Percentiles rank a stretch among this genome's conserved stretches.
Evolutionary conservation across 2,329 filamentous ascomycete species (phyloP).

Genomic region (Rhinocladiella mackenziei): DNA sequence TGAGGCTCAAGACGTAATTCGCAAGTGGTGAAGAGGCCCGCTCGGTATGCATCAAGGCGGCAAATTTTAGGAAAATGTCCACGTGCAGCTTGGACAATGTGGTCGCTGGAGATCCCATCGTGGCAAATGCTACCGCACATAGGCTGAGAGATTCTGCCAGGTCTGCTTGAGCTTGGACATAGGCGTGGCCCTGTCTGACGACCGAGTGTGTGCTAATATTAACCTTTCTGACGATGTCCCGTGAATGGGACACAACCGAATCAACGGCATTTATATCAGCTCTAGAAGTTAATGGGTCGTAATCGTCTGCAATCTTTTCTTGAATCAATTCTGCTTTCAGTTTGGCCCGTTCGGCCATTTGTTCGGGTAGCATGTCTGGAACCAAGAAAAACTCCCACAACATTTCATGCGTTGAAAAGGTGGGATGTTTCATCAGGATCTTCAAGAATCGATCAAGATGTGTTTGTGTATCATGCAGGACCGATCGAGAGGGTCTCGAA

Average conservation of each 20-base stretch:
- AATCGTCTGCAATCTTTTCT: slow-evolving; percentile 85
- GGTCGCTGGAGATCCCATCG: slow-evolving; percentile 46
- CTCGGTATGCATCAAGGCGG: slow-evolving; percentile 56
- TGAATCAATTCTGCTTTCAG: slow-evolving; percentile 78
- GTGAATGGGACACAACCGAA: slow-evolving; percentile 83
- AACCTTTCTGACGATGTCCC: slow-evolving; percentile 81
- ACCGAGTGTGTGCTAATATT: slow-evolving; percentile 79
- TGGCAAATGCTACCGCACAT: slow-evolving; percentile 47
- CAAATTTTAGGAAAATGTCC: slow-evolving; percentile 68
- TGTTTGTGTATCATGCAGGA: slow-evolving; percentile 82
- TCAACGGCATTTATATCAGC: slow-evolving; percentile 76
- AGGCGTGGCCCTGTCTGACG: slow-evolving; percentile 70
- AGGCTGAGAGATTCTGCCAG: slow-evolving; percentile 43
- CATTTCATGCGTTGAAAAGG: slow-evolving; percentile 93
- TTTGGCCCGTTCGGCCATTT: slow-evolving; percentile 82
- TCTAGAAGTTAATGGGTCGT: slow-evolving; percentile 62
- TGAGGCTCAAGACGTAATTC: slow-evolving; percentile 69
- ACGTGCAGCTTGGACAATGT: slow-evolving; percentile 68
- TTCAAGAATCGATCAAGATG: slow-evolving; percentile 84
- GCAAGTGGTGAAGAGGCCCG: slow-evolving; percentile 67
- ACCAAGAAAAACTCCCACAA: slow-evolving; percentile 99
- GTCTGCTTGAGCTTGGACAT: slow-evolving; percentile 59
- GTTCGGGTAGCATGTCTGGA: slow-evolving; percentile 82
- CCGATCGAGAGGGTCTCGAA: slow-evolving; percentile 80
- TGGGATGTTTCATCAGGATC: slow-evolving; percentile 80